Conservation (phyloP, 805 yeast genomes). For the Yamadazyma olivae region DNA sequence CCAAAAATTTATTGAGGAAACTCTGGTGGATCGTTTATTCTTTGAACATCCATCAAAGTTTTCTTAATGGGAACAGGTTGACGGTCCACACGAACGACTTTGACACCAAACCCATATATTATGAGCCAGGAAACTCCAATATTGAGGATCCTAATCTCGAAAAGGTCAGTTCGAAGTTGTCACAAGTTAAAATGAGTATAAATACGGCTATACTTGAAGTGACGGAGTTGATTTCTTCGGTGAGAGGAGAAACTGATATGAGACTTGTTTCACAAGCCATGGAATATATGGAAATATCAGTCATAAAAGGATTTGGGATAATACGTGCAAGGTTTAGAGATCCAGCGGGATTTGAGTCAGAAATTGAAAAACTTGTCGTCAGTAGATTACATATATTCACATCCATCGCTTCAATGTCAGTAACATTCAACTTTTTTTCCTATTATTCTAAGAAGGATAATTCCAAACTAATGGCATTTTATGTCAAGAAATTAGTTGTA, state of each 20-base stretch:
- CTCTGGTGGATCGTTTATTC: slow-evolving; percentile 29
- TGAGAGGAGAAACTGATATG: slow-evolving; percentile 1
- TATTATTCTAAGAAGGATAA: slow-evolving; percentile 34
- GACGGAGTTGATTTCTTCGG: slow-evolving; percentile 1
- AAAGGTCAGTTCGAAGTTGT: slow-evolving; percentile 20
- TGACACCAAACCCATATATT: slow-evolving; percentile 26
- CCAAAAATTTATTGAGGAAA: slow-evolving; percentile 26
- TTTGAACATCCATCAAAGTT: slow-evolving; percentile 21
- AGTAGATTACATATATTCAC: slow-evolving; percentile 1
- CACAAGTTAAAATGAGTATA: neutral
- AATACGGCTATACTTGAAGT: neutral
- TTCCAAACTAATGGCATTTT: slow-evolving; percentile 27
- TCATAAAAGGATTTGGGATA: slow-evolving; percentile 5
- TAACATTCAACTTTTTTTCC: slow-evolving; percentile 30
- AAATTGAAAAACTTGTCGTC: slow-evolving; percentile 1
- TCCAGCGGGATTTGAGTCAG: neutral
- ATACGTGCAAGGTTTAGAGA: neutral
- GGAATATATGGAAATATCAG: slow-evolving; percentile 1
- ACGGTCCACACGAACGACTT: slow-evolving; percentile 21
- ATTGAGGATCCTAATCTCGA: slow-evolving; percentile 19
- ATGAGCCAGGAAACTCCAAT: slow-evolving; percentile 30
- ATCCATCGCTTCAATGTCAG: slow-evolving; percentile 10
- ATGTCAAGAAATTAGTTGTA: slow-evolving; percentile 27
- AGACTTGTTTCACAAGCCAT: neutral
- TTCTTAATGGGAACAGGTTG: slow-evolving; percentile 28